A percentile compares a stretch with the other conserved stretches of the same genome.
Evolutionary conservation across 169 alveolate species (phyloP).

Genomic region (Blepharisma undulans): DNA sequence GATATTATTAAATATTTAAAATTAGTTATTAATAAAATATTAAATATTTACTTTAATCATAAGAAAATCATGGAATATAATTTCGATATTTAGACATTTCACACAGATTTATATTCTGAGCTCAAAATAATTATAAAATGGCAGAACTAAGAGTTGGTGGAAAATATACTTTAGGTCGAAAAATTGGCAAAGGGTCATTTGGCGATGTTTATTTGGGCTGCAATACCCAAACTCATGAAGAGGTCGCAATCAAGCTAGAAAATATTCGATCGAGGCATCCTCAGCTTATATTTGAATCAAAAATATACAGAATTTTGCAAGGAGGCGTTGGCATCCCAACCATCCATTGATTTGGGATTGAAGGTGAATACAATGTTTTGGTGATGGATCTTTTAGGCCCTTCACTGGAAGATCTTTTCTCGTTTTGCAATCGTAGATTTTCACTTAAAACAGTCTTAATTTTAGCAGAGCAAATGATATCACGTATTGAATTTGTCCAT

Average conservation of each 20-base stretch:
- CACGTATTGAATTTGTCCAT: constrained; percentile 77
- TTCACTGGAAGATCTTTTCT: constrained; percentile 68
- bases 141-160: background rate
- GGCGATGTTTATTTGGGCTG: constrained; percentile 50
- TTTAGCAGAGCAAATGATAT: constrained; percentile 64
- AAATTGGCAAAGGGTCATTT: constrained; percentile 70
- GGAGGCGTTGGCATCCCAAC: constrained; percentile 30
- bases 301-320: constrained; percentile 33
- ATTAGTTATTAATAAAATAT: too few species aligned
- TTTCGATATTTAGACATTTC: background rate
- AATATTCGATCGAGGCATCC: constrained; percentile 48
- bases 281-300: constrained; percentile 45
- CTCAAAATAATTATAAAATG: background rate
- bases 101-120: background rate
- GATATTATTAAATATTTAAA: too few species aligned
- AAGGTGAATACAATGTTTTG: constrained; percentile 71
- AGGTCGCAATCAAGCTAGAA: constrained; percentile 56
- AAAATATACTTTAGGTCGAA: constrained; percentile 13
- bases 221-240: constrained; percentile 23
- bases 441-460: constrained; percentile 38
- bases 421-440: constrained; percentile 29
- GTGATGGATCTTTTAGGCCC: constrained; percentile 75
- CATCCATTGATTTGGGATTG: constrained; percentile 56
- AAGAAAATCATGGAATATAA: too few species aligned
- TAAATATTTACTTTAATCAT: too few species aligned